Evolutionary conservation across 495 filamentous ascomycete genomes (phyloP), one percentile per base, ranked within the genome.

Genomic region (Cetradonia linearis): DNA sequence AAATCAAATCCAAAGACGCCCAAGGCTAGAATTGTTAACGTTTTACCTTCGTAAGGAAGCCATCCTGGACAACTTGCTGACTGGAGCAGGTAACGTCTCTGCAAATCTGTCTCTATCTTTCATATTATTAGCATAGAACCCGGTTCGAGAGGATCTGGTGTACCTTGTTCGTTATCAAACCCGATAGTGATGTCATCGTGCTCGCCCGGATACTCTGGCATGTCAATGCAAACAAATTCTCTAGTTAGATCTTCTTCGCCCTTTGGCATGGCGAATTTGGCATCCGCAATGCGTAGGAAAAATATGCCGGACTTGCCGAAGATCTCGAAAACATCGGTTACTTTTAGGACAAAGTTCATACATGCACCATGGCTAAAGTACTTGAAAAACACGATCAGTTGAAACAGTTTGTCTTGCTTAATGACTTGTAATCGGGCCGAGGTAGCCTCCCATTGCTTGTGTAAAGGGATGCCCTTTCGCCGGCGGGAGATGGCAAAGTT

Each of bases 391-490:
- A 84, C 89, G 9, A 92, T 70, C 20, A 96, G 71, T 66, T 94
- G 88, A 3, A 83, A 70, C 33, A 83, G 77, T 68, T 82, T 87
- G 46, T 87, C 84, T 50, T 85, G 85, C 58, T 81, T 77, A 27
- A 96, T 80, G 40, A 96, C 74, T 70, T 95, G 91, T 27, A 96
- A 73, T 18, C 91, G 82, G 14, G 87, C 85, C 36, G 75, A 73
- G 13, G 74, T 80, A 2, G 89, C 86, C 66, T 92, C 88, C 88
- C 88, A 92, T 69, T 88, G 90, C 73, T 95, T 94, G 71, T 91
- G 83, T 54, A 92, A 88, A 1, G 88, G 88, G n/a, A 92, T 87
- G 27, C 93, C 85, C 81, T 86, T 89, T 60, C 87, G 81, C 47
- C 88, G 81, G n/a, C 89, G 87, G 3, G 89, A 84, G 59, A 95